Evolutionary conservation across 257 asterid genomes (phyloP).

Genomic region (Fraxinus excelsior): DNA sequence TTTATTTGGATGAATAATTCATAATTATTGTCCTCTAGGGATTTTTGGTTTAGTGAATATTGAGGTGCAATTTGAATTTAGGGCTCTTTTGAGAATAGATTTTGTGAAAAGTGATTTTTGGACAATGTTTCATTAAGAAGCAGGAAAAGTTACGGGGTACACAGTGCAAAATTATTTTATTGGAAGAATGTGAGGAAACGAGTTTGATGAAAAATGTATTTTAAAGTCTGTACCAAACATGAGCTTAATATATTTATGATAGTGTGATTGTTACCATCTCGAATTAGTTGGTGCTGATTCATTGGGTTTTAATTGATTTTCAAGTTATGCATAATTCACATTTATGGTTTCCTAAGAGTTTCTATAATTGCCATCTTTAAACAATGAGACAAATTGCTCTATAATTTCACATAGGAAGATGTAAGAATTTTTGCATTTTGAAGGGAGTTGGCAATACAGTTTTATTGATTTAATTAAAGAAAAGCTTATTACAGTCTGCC

Average conservation of each 20-base stretch:
- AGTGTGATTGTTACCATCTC: not conserved
- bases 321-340: not conserved
- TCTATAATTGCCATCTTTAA: not conserved
- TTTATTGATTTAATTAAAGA: not conserved
- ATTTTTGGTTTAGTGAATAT: constrained; percentile 16
- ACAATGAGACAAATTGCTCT: not conserved
- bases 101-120: no score
- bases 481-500: not conserved
- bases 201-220: no score
- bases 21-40: not conserved
- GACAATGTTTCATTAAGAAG: no score
- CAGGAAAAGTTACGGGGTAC: no score
- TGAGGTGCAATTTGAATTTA: constrained; percentile 18
- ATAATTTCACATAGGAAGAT: not conserved
- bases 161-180: no score
- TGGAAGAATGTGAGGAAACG: no score
- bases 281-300: constrained; percentile 10
- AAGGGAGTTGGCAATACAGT: not conserved
- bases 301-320: not conserved
- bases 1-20: constrained; percentile 11
- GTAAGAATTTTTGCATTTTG: not conserved
- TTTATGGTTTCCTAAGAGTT: not conserved
- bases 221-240: no score
- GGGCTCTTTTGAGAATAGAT: not conserved
- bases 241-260: constrained; percentile 1